Evolutionary conservation across 139 green algal genomes (phyloP).

Genomic region (Pleodorina starrii): DNA sequence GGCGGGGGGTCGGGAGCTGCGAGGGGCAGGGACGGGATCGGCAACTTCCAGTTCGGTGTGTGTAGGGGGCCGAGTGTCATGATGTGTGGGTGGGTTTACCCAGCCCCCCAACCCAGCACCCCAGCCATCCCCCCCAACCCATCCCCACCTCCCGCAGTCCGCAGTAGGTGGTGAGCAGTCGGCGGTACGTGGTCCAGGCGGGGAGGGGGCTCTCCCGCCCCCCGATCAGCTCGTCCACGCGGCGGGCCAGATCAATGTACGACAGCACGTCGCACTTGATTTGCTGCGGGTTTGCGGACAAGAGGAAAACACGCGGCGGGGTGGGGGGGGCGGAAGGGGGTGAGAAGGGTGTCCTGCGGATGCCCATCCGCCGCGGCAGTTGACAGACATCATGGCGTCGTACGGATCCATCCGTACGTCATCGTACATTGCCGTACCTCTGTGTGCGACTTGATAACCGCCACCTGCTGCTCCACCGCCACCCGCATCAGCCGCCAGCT

Average conservation of each 20-base stretch:
- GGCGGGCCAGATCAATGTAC: conserved; percentile 53
- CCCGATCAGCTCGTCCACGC: conserved; percentile 40
- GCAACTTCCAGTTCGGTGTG: too few species aligned
- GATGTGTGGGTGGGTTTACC: too few species aligned
- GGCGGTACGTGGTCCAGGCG: conserved; percentile 46
- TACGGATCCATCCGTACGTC: not conserved
- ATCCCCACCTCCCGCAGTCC: conserved; percentile 9
- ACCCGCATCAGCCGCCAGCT: conserved; percentile 53
- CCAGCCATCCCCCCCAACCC: not conserved
- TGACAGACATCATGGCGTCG: too few species aligned
- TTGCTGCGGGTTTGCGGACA: not conserved
- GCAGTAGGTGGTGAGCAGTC: conserved; percentile 33
- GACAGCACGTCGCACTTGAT: conserved; percentile 7
- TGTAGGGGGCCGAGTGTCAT: too few species aligned
- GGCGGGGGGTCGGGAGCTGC: too few species aligned
- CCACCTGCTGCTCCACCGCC: conserved; percentile 48
- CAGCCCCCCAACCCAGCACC: not conserved
- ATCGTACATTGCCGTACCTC: conserved; percentile 13
- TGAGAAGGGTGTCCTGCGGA: too few species aligned
- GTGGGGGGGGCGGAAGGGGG: too few species aligned
- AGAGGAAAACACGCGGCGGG: not conserved
- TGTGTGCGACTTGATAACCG: conserved; percentile 20
- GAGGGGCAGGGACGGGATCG: too few species aligned
- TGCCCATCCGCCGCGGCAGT: too few species aligned
- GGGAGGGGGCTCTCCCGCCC: conserved; percentile 14